Percentiles rank a stretch among this genome's conserved stretches.
phyloP scores from a whole-genome alignment of 2,329 filamentous ascomycete genomes.

The Penicillium sp. region DNA sequence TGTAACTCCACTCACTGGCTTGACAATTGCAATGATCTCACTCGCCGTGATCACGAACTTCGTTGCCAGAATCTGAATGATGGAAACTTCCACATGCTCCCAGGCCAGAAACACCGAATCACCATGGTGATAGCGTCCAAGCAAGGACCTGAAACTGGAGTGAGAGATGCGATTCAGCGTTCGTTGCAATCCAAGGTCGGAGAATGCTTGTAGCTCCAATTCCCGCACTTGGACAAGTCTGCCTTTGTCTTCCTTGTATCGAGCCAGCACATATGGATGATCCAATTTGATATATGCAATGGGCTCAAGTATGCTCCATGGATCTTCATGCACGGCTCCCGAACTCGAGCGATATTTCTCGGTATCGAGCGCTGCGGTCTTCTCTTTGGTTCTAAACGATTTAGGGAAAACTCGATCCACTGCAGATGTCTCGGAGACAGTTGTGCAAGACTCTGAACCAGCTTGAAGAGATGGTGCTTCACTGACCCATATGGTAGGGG shows the following conservation, averaged over 20 bases:
- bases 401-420: neutral
- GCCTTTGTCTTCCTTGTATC: neutral
- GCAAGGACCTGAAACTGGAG: neutral
- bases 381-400: neutral
- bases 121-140: constrained; percentile 4
- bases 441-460: neutral
- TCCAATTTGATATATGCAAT: neutral
- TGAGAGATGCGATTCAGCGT: neutral
- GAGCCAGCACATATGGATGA: neutral
- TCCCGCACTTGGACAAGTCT: neutral
- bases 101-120: neutral
- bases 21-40: constrained; percentile 8
- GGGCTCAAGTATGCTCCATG: neutral
- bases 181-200: neutral
- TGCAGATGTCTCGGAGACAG: neutral
- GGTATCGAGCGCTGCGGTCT: neutral
- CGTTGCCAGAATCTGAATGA: constrained; percentile 6
- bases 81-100: constrained; percentile 9
- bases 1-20: neutral
- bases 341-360: neutral
- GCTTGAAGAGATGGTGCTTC: neutral
- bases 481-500: neutral
- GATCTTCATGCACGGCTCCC: neutral
- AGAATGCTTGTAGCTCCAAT: neutral
- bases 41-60: constrained; percentile 1